Evolutionary conservation across 2,329 filamentous ascomycete genomes (phyloP).

Genomic region (Botrytis paeoniae): DNA sequence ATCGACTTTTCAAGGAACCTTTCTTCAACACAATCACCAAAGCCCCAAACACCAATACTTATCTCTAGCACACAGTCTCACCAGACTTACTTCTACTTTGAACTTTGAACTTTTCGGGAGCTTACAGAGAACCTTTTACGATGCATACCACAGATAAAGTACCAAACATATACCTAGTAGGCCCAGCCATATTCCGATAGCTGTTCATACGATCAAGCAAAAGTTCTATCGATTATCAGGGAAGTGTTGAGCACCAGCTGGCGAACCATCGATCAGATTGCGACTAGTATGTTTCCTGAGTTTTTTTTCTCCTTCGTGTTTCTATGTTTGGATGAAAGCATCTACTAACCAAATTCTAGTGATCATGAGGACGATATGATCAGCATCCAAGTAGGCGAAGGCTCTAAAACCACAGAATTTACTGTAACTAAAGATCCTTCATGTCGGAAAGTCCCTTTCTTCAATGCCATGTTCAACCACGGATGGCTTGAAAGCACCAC

Average conservation of each 20-base stretch:
- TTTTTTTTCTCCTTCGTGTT: too few species aligned
- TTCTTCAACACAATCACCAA: neutral
- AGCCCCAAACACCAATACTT: neutral
- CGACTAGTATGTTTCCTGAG: neutral
- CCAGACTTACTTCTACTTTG: neutral
- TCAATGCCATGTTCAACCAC: neutral
- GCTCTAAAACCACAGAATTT: neutral
- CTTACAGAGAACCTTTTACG: accelerated
- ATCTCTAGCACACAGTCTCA: neutral
- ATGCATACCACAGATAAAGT: neutral
- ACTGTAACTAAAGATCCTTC: neutral
- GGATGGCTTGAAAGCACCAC: neutral
- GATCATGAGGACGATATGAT: neutral
- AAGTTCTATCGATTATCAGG: accelerated
- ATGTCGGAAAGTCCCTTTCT: neutral
- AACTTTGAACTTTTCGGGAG: neutral
- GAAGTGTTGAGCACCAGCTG: neutral
- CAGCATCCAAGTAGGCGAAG: neutral
- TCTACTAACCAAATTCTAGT: neutral
- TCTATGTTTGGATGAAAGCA: too few species aligned
- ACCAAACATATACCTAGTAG: neutral
- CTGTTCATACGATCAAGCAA: neutral
- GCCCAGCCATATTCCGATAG: neutral
- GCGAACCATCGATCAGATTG: too few species aligned
- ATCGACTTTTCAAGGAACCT: neutral